Base-by-base conservation (phyloP, 108 stramenopile species). In the Fragilaria radians region DNA sequence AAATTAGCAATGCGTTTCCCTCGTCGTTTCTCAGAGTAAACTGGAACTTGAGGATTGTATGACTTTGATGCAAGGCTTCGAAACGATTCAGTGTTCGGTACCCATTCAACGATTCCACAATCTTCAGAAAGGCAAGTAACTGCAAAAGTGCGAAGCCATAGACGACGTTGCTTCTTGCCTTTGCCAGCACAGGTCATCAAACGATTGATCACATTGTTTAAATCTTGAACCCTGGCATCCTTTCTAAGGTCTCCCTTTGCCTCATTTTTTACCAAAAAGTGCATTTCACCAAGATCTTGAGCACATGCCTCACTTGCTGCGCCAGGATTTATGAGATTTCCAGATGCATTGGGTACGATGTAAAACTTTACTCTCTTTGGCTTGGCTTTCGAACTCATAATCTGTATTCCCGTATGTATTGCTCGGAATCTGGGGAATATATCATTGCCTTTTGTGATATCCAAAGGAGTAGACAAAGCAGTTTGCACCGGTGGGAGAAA, bases 51-150 rank as follows among this genome's bases (percentile, higher is more conserved):
- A 7, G 88, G 82, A 64, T 89, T 93, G 77, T 91, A 95, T 1
- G 93, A 75, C 14, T 48, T 47, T 26, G 63, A 53, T 4, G 97
- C 74, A n/a, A 90, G 61, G 46, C 77, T 73, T 11, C 96, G 84
- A 54, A 99, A 54, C 2, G 90, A 79, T 33, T 78, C 71, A 5
- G 98, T 96, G 55, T 93, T 75, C 17, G 88, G 81, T 9, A 98
- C 97, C 99, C 99, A 99, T 68, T 99, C 99, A 14, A 98, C 63
- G 49, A 99, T 82, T 1, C 99, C 98, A 65, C 93, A 96, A 51
- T 97, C 96, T 76, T 99, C 99, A 42, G 93, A 89, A 23, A 99
- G 80, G 61, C 96, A 97, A 0, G 95, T 88, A 19, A 99, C 99
- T 14, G 96, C 84, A 69, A 94, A 99, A 5, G 99, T 99, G 1